Evolutionary conservation across 2,329 filamentous ascomycete species (phyloP), one percentile per base, ranked within the genome.

Genomic region (Venturia nashicola): DNA sequence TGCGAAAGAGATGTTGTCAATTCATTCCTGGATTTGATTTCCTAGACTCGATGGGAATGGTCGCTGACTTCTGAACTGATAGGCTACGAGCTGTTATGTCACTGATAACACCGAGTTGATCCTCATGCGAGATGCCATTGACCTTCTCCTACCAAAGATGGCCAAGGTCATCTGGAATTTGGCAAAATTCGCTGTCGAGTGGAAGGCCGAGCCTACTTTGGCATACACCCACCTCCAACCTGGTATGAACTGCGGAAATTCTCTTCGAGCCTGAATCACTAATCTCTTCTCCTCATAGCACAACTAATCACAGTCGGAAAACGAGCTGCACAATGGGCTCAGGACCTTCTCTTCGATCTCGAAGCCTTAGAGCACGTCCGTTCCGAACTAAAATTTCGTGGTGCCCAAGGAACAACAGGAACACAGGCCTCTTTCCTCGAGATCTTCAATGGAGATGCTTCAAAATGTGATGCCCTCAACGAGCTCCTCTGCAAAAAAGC

Each of bases 71-170:
- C 12, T 51, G 20, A 11, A 1, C 14, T 8, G 20, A 20, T 27
- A 51, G 4, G 85, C 85, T 63, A 88, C 82, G 34, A 82, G 77
- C 65, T 84, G 80, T 73, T 85, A 80, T 70, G 81, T 85, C 46
- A 92, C 88, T 64, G 89, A 91, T 71, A 91, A 91, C 67, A 82
- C 86, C 2, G 90, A 93, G 69, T 77, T 93, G 64, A 90, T 95
- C 67, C 84, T 95, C 70, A 82, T 91, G 70, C 79, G 85, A 32
- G 84, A 91, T 66, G 91, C 84, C 6, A 77, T 96, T 64, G 84
- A 93, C 68, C 76, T 96, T n/a, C 74, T 96, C 4, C 78, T 89
- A 9, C 85, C 85, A 43, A 95, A 92, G 76, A 76, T 96, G 7
- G 90, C 90, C 62, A 90, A 86, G 69, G 87, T 91, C 64, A 87